phyloP scores from a whole-genome alignment of 1,139 yeast species.

The Yamadazyma diospyri region DNA sequence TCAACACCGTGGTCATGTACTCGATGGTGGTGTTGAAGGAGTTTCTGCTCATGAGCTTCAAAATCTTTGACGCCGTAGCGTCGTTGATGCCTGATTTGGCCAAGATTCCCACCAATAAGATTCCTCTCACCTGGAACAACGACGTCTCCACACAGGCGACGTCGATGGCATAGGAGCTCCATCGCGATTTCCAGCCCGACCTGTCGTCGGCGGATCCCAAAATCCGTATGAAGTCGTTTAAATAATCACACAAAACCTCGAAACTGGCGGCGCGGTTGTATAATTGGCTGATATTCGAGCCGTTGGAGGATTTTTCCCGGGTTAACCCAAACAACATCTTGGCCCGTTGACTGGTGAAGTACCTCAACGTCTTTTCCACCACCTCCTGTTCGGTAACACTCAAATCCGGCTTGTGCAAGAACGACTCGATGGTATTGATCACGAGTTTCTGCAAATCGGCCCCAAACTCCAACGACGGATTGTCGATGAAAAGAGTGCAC shows the following conservation, averaged over 20 bases:
- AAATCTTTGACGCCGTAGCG: slow-evolving; percentile 49
- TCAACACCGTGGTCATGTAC: slow-evolving; percentile 32
- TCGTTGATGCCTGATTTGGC: slow-evolving; percentile 64
- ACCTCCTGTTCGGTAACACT: slow-evolving; percentile 38
- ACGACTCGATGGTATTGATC: slow-evolving; percentile 70
- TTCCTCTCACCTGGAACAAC: slow-evolving; percentile 67
- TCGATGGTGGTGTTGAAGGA: slow-evolving; percentile 29
- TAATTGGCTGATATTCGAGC: slow-evolving; percentile 35
- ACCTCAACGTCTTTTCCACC: slow-evolving; percentile 52
- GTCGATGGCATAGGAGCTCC: slow-evolving; percentile 65
- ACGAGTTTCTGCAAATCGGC: slow-evolving; percentile 61
- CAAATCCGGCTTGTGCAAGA: slow-evolving; percentile 56
- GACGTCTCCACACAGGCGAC: slow-evolving; percentile 61
- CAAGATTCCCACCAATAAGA: slow-evolving; percentile 68
- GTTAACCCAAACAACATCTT: slow-evolving; percentile 75
- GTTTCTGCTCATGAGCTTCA: slow-evolving; percentile 28
- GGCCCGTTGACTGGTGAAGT: slow-evolving; percentile 69
- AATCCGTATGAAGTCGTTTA: slow-evolving; percentile 45
- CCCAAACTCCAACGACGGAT: slow-evolving; percentile 69
- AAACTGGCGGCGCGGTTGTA: slow-evolving; percentile 51
- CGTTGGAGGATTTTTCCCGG: slow-evolving; percentile 47
- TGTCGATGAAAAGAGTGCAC: slow-evolving; percentile 69
- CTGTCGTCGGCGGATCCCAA: slow-evolving; percentile 56
- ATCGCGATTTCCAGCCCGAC: slow-evolving; percentile 62
- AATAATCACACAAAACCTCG: slow-evolving; percentile 62